phyloP scores from a whole-genome alignment of 1,284 basidiomycete species.

The Cutaneotrichosporon cavernicola region DNA sequence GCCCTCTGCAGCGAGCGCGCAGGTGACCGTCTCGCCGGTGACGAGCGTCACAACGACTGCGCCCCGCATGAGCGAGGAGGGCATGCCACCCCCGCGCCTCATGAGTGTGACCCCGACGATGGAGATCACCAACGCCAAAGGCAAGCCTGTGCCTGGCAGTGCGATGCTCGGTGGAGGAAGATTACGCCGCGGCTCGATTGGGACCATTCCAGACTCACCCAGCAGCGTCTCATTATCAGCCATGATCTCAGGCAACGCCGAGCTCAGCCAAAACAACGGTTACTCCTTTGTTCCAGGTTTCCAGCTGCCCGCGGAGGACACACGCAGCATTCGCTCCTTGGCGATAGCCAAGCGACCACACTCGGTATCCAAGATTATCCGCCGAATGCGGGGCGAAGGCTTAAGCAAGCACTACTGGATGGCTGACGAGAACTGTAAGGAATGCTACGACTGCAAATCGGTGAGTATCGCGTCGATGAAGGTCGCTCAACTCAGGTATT shows the following conservation, averaged over 20 bases:
- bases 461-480: slow-evolving; percentile 25
- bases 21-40: slow-evolving; percentile 47
- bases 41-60: slow-evolving; percentile 47
- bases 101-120: slow-evolving; percentile 13
- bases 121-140: slow-evolving; percentile 17
- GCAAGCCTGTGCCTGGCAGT: slow-evolving; percentile 9
- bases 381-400: slow-evolving; percentile 77
- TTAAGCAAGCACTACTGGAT: slow-evolving; percentile 80
- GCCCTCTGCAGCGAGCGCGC: slow-evolving; percentile 43
- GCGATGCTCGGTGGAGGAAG: slow-evolving; percentile 22
- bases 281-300: slow-evolving; percentile 50
- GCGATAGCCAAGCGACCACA: slow-evolving; percentile 64
- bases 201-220: slow-evolving; percentile 49
- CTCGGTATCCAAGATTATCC: slow-evolving; percentile 83
- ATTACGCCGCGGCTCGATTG: slow-evolving; percentile 41
- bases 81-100: slow-evolving; percentile 12
- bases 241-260: slow-evolving; percentile 45
- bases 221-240: slow-evolving; percentile 46
- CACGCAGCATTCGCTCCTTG: slow-evolving; percentile 46
- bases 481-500: slow-evolving; percentile 86
- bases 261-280: slow-evolving; percentile 42
- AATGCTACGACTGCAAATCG: slow-evolving; percentile 83
- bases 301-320: slow-evolving; percentile 48
- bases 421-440: slow-evolving; percentile 93
- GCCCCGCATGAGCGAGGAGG: slow-evolving; percentile 10